These are phyloP conservation scores for Pneumocystis oryctolagi DNA, from an alignment of 1,139 yeast species.

Conservation along the genomic window DNA sequence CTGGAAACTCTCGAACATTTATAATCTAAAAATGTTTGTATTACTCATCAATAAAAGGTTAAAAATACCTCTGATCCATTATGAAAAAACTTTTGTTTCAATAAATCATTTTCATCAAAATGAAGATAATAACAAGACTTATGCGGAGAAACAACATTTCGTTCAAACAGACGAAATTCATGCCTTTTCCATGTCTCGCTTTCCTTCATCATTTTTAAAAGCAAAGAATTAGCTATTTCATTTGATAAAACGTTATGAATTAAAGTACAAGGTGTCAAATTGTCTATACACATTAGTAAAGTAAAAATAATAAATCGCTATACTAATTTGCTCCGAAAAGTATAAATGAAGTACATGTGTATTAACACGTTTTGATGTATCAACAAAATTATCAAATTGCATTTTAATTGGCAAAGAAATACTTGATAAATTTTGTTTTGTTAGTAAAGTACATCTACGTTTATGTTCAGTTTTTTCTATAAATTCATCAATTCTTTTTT, in stretches of 20 bases:
- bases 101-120: constrained; percentile 19
- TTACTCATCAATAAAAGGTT: background rate
- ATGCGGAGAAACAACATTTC: constrained; percentile 43
- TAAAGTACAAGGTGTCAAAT: constrained; percentile 33
- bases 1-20: constrained; percentile 25
- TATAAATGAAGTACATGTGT: constrained; percentile 16
- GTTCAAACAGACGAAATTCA: constrained; percentile 46
- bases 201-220: constrained; percentile 31
- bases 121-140: constrained; percentile 29
- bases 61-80: constrained; percentile 21
- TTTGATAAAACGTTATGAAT: constrained; percentile 38
- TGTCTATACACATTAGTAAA: constrained; percentile 22
- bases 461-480: background rate
- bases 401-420: background rate
- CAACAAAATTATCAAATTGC: background rate
- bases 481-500: background rate
- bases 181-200: constrained; percentile 28
- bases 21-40: constrained; percentile 8
- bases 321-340: constrained; percentile 18
- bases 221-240: constrained; percentile 32
- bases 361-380: constrained; percentile 14
- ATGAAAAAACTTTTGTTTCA: constrained; percentile 27
- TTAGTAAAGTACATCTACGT: background rate
- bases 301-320: background rate
- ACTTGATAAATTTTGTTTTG: background rate